Conservation (phyloP, 2,329 filamentous ascomycete species). For the Nemania abortiva region DNA sequence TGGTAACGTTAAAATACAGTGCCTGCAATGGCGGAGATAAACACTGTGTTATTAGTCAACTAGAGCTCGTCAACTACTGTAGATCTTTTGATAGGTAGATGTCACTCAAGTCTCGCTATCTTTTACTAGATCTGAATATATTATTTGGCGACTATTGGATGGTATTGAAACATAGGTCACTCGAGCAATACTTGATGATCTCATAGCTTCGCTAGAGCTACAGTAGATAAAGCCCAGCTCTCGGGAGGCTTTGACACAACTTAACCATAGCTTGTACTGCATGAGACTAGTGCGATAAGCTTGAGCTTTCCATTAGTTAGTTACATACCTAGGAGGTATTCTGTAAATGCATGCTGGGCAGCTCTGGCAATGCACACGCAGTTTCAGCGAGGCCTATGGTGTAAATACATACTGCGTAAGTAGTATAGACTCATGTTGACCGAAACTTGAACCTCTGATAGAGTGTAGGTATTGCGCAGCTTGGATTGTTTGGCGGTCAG, state of each 20-base stretch:
- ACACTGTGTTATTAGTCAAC: constrained; percentile 9
- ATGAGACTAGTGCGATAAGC: background rate
- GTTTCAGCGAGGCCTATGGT: too few relatives aligned
- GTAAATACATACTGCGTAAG: too few relatives aligned
- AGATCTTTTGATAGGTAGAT: background rate
- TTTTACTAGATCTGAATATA: background rate
- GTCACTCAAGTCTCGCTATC: background rate
- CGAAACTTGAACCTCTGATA: too few relatives aligned
- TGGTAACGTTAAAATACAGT: background rate
- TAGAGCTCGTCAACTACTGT: background rate
- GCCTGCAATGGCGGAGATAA: too few relatives aligned
- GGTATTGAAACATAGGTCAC: constrained; percentile 12
- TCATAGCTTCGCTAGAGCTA: background rate
- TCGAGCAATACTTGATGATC: background rate
- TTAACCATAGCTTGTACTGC: background rate
- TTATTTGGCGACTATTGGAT: constrained; percentile 1
- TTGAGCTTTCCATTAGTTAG: background rate
- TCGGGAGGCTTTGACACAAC: background rate
- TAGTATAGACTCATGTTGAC: too few relatives aligned
- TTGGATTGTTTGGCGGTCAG: too few relatives aligned
- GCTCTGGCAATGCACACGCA: too few relatives aligned
- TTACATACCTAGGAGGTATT: too few relatives aligned
- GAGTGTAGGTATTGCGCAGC: too few relatives aligned
- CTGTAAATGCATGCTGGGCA: too few relatives aligned
- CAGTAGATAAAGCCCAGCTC: background rate